phyloP scores from a whole-genome alignment of 495 filamentous ascomycete genomes.

The Bryoglossum gracile region DNA sequence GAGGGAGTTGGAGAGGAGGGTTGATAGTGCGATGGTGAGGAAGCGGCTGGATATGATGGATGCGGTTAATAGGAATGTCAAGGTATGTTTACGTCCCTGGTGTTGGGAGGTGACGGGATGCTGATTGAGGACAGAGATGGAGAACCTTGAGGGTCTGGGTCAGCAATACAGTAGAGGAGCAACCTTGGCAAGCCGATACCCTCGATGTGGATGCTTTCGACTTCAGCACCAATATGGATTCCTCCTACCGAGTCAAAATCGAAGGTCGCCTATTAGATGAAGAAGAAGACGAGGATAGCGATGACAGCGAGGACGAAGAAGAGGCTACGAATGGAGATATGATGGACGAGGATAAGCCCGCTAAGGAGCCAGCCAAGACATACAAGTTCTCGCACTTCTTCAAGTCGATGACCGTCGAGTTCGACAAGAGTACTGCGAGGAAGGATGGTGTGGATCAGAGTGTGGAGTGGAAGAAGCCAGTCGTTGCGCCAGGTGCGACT shows the following conservation, averaged over 20 bases:
- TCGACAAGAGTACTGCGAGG: slow-evolving; percentile 52
- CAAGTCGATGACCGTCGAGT: slow-evolving; percentile 82
- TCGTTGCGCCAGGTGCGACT: slow-evolving; percentile 43
- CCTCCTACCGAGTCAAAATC: slow-evolving; percentile 84
- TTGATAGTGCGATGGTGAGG: slow-evolving; percentile 91
- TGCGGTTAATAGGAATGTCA: slow-evolving; percentile 67
- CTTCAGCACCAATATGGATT: slow-evolving; percentile 58
- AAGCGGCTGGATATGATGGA: slow-evolving; percentile 90
- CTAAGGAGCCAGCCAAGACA: slow-evolving; percentile 31
- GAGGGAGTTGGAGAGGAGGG: slow-evolving; percentile 76
- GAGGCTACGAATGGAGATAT: slow-evolving; percentile 40
- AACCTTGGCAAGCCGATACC: slow-evolving; percentile 76
- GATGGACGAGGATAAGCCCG: slow-evolving; percentile 54
- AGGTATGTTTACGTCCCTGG: slow-evolving; percentile 37
- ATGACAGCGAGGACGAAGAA: slow-evolving; percentile 48
- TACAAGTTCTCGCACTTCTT: slow-evolving; percentile 83
- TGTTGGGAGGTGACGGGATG: neutral
- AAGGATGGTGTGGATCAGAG: slow-evolving; percentile 52
- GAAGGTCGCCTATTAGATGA: slow-evolving; percentile 85
- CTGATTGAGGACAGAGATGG: slow-evolving; percentile 44
- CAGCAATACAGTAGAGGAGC: slow-evolving; percentile 89
- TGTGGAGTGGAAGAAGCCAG: slow-evolving; percentile 66
- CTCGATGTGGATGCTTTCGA: slow-evolving; percentile 65
- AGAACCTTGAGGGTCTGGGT: slow-evolving; percentile 91
- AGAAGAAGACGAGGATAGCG: slow-evolving; percentile 52